Evolutionary conservation across 1,284 basidiomycete genomes (phyloP).

Genomic region (Sporisorium exsertum): DNA sequence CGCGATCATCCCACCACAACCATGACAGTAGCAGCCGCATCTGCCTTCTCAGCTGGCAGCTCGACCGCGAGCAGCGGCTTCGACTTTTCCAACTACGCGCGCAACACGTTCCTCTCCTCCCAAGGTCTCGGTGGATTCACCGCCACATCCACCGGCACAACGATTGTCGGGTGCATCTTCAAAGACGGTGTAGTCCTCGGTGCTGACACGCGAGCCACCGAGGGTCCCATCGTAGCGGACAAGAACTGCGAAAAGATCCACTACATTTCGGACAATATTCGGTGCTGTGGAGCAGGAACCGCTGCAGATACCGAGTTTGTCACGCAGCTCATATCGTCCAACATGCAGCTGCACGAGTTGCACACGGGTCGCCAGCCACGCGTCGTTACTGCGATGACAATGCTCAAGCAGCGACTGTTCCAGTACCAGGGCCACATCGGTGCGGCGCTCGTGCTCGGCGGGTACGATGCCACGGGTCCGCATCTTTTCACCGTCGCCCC

Average conservation of each 20-base stretch:
- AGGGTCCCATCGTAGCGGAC: slow-evolving; percentile 94
- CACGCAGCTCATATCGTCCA: slow-evolving; percentile 65
- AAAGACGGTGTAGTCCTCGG: slow-evolving; percentile 93
- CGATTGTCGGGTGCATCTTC: slow-evolving; percentile 90
- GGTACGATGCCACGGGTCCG: slow-evolving; percentile 90
- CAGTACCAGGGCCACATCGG: slow-evolving; percentile 93
- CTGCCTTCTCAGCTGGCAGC: background rate
- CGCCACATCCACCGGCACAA: slow-evolving; percentile 83
- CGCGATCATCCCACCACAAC: background rate
- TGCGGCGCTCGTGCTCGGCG: slow-evolving; percentile 95
- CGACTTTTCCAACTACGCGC: slow-evolving; percentile 79
- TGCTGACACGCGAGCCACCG: slow-evolving; percentile 95
- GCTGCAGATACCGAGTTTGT: slow-evolving; percentile 97
- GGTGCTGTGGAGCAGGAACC: slow-evolving; percentile 98
- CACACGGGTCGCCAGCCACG: slow-evolving; percentile 72
- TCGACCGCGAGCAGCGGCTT: slow-evolving; percentile 72
- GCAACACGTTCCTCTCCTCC: slow-evolving; percentile 83
- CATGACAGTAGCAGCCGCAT: slow-evolving; percentile 19
- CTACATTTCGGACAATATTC: slow-evolving; percentile 77
- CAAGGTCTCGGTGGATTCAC: slow-evolving; percentile 73
- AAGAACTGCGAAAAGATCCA: slow-evolving; percentile 99
- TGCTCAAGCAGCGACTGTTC: slow-evolving; percentile 90
- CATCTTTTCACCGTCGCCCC: slow-evolving; percentile 97
- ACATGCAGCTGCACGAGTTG: slow-evolving; percentile 68
- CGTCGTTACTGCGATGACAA: slow-evolving; percentile 97